Evolutionary conservation across 495 filamentous ascomycete genomes (phyloP), one percentile per base, ranked within the genome.

Genomic region (Penicillium lagena): DNA sequence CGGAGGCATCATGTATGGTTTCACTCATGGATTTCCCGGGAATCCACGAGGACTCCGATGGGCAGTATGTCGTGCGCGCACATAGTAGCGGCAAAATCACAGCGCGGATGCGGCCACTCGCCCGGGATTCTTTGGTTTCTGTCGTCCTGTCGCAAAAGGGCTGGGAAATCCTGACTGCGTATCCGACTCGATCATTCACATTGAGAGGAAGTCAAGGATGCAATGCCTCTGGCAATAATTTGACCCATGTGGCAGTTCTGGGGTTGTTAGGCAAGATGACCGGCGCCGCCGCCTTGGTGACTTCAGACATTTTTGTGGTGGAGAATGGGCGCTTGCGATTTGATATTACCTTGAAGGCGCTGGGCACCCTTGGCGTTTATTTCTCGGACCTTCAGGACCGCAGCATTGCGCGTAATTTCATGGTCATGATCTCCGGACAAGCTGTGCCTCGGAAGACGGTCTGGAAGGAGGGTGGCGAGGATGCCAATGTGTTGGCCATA

Each of bases 191-290:
- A 1, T 56, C 64, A 0, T 82, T 90, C 51, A 63, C 67, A 1
- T 59, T 78, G 7, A 62, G 47, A 12, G 49, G 48, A 8, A 58
- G 46, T n/a, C 45, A 43, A 6, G 47, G 48, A 1, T 33, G 37
- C 10, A 39, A 37, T 10, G 11, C 29, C 7, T 49, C 29, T 9
- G 31, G 28, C 6, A 34, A 41, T 29, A 47, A n/a, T 5, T 39
- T 47, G 8, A 67, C 62, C 10, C 55, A 75, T 37, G 63, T 87
- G 10, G 84, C 85, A 1, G 78, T 84, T n/a, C 62, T 98, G 2
- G 93, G 93, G 9, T 67, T 98, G 4, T 50, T 96, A 15, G 86
- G 77, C 12, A 95, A 95, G 60, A 94, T 97, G 83, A 89, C 89
- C 2, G 93, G 89, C 7, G 80, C 82, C 2, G 90, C 87, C 0